These are phyloP conservation scores for Saccharomyces mikatae DNA, from an alignment of 805 yeast species.

Conservation along the genomic window DNA sequence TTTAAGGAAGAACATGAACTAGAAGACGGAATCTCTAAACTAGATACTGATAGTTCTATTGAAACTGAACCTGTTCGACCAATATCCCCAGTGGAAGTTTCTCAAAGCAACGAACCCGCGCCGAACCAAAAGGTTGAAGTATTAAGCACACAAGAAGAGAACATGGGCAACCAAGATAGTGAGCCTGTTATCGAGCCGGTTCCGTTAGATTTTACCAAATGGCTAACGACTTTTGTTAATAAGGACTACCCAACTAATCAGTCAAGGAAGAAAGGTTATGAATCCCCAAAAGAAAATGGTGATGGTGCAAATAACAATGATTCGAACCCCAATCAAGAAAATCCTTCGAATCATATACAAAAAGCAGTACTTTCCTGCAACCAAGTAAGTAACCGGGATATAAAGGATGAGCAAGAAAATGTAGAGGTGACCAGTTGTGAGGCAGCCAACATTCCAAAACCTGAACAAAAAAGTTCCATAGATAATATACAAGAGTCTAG, in stretches of 20 bases:
- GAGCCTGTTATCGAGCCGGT: conserved; percentile 2
- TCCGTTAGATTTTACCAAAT: conserved; percentile 12
- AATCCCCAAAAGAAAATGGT: not conserved
- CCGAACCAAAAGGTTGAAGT: not conserved
- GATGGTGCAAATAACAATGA: not conserved
- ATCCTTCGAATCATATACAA: not conserved
- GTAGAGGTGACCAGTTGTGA: too few relatives aligned
- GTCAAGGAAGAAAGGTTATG: not conserved
- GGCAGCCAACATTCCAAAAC: not conserved
- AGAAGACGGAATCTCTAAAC: not conserved
- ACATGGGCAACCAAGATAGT: not conserved
- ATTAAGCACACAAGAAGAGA: not conserved
- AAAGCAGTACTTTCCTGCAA: not conserved
- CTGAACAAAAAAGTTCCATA: not conserved
- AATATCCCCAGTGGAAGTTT: not conserved
- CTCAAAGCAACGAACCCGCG: not conserved
- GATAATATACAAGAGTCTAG: not conserved
- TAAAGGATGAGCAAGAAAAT: not conserved
- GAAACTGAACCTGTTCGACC: not conserved
- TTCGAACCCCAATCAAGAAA: not conserved
- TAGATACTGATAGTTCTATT: not conserved
- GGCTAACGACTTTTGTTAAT: conserved; percentile 13
- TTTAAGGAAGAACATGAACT: conserved; percentile 5
- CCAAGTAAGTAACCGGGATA: not conserved
- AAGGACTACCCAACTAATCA: conserved; percentile 4